Base-by-base conservation (phyloP, 2,329 filamentous ascomycete species). In the Ploettnerulaceae sp. region DNA sequence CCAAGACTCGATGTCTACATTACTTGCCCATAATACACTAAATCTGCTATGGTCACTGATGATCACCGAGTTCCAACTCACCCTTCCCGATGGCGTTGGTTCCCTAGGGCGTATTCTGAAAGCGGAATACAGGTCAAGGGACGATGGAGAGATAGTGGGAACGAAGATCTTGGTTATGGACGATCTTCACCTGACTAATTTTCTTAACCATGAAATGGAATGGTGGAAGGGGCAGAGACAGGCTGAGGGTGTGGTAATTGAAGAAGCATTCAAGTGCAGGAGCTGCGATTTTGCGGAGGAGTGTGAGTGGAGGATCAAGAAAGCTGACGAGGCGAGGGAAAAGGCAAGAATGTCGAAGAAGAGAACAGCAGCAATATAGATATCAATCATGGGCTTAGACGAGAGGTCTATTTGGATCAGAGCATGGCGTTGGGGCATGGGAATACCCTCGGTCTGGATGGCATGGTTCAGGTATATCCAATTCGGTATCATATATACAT, bases 201-300 rank as follows among this genome's bases (percentile, higher is more conserved):
- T 94, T 61, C 64, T 95, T 3, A 62, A 68, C 0, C 73, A 79
- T 2, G 82, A 86, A 53, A 80, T 96, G 76, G 65, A 73, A n/a
- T 96, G 89, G 89, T 97, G 91, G 91, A 79, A 77, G 24, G 91
- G 90, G 1, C 72, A 84, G 57, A 71, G 90, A 12, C 68, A 76
- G 39, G 80, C 89, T 0, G 73, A 74, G 6, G 91, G 91, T 0
- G 90, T 96, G 2, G 74, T 79, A 5, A 75, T 94, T 5, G 83
- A 90, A 59, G 90, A 96, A 57, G 86, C 88, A 0, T 95, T 84
- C 67, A 97, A 96, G 65, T 97, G 91, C 63, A 71, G 80, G 15
- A 79, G 75, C 18, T 97, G 91, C 61, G 89, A 95, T 55, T 96
- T 96, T 64, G 79, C 75, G 0, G 82, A 87, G 2, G 73, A 71